Evolutionary conservation across 306 rosid species (phyloP).

Genomic region (Casuarina glauca): DNA sequence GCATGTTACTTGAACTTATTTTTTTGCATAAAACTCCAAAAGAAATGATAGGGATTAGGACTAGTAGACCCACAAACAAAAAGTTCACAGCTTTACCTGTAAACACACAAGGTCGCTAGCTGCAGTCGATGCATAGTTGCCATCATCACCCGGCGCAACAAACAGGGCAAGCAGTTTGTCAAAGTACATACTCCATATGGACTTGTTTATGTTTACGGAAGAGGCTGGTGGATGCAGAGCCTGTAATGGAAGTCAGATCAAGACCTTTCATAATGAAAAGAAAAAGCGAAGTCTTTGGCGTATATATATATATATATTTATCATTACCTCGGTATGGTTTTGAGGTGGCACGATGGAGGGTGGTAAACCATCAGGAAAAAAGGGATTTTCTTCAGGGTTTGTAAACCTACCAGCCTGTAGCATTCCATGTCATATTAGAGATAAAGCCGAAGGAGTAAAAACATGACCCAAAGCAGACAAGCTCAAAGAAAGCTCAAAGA

Average conservation of each 20-base stretch:
- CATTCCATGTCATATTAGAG: conserved; percentile 1
- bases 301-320: no score
- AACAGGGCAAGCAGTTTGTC: conserved; percentile 62
- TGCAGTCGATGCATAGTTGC: conserved; percentile 84
- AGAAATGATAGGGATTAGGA: no score
- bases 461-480: neutral
- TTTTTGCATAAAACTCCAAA: no score
- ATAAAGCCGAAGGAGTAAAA: neutral
- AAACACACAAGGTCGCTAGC: conserved; percentile 80
- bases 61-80: no score
- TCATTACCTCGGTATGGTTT: conserved; percentile 52
- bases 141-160: conserved; percentile 67
- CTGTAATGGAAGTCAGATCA: conserved; percentile 35
- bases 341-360: conserved; percentile 54
- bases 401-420: conserved; percentile 80
- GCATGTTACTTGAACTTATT: neutral
- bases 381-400: conserved; percentile 80
- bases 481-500: neutral
- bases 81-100: conserved; percentile 48
- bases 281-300: neutral
- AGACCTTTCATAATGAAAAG: neutral
- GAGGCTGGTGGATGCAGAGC: conserved; percentile 68
- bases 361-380: conserved; percentile 58
- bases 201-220: conserved; percentile 63
- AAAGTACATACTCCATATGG: conserved; percentile 72